These are phyloP conservation scores for Guillardia theta DNA, from an alignment of 78 protist genomes.

Conservation along the genomic window DNA sequence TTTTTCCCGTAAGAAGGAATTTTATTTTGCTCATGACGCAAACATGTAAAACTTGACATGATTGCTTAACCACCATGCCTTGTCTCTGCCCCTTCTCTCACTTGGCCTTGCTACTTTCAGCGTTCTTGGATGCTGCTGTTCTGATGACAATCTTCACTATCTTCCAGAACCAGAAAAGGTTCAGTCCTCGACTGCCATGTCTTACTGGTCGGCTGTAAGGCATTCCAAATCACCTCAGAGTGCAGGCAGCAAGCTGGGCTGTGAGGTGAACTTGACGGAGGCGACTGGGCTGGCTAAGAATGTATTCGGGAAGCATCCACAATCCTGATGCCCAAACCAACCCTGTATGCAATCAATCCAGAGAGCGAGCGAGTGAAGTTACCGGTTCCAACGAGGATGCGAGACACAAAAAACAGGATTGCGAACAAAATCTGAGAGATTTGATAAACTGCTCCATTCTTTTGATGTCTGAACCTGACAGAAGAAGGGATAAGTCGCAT, in stretches of 20 bases:
- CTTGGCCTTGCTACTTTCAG: too few species aligned
- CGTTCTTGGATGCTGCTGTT: too few species aligned
- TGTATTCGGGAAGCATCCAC: neutral
- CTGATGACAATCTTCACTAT: neutral
- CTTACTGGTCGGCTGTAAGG: too few species aligned
- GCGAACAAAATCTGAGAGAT: neutral
- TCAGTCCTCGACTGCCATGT: neutral
- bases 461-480: too few species aligned
- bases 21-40: too few species aligned
- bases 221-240: conserved; percentile 19
- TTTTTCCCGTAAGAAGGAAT: too few species aligned
- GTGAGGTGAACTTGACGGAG: neutral
- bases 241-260: neutral
- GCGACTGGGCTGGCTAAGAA: neutral
- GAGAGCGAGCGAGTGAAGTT: neutral
- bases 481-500: neutral
- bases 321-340: too few species aligned
- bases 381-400: neutral
- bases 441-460: too few species aligned
- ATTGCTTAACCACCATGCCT: too few species aligned
- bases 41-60: too few species aligned
- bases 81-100: too few species aligned
- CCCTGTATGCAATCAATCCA: neutral
- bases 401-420: neutral
- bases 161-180: conserved; percentile 14